Conservation (phyloP, 179 eudicot species). For the Sideroxylon spinosum region DNA sequence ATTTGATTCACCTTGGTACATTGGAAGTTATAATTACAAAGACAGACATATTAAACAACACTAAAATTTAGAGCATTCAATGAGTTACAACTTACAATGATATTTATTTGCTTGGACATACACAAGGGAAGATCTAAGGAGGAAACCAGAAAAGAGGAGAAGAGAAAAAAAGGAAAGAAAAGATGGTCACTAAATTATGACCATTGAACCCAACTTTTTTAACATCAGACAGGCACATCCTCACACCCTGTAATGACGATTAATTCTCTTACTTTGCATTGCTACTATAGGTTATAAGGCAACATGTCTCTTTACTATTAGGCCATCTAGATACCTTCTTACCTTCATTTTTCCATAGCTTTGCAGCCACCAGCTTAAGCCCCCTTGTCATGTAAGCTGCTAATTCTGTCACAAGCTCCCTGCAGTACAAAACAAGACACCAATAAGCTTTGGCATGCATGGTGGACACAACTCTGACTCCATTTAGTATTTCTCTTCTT, state of each 20-base stretch:
- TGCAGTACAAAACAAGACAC: slow-evolving; percentile 27
- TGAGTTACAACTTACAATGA: neutral
- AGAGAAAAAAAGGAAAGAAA: neutral
- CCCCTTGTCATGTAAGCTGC: slow-evolving; percentile 53
- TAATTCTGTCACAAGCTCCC: slow-evolving; percentile 65
- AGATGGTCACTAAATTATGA: neutral
- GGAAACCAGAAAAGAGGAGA: neutral
- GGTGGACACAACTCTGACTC: neutral
- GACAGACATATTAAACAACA: neutral
- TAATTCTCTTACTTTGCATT: slow-evolving; percentile 55
- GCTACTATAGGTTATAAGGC: slow-evolving; percentile 33
- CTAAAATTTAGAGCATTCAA: slow-evolving; percentile 5
- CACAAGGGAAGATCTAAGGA: neutral
- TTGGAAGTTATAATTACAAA: neutral
- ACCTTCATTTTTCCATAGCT: slow-evolving; percentile 60
- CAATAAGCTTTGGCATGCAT: neutral
- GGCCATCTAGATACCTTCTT: slow-evolving; percentile 51
- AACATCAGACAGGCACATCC: slow-evolving; percentile 16
- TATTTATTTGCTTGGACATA: neutral
- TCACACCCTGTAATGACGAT: slow-evolving; percentile 36
- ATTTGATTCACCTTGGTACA: neutral
- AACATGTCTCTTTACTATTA: slow-evolving; percentile 59
- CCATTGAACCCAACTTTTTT: neutral
- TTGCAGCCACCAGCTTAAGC: slow-evolving; percentile 46
- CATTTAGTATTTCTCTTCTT: neutral